phyloP scores from a whole-genome alignment of 805 yeast species.

The Isabelozyma pseudorhagii region DNA sequence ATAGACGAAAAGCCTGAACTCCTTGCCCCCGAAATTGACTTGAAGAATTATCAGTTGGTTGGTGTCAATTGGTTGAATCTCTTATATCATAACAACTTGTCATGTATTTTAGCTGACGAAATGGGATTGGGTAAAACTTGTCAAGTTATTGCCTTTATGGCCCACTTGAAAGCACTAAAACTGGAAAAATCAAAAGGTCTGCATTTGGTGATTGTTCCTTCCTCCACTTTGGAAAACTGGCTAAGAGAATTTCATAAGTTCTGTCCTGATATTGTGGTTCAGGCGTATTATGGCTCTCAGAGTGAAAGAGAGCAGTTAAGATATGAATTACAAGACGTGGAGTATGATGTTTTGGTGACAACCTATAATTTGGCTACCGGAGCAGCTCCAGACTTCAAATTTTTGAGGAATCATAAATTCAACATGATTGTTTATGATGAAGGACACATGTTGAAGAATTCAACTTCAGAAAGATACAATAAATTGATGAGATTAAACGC shows the following conservation, averaged over 20 bases:
- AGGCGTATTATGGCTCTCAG: slow-evolving; percentile 91
- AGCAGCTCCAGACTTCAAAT: slow-evolving; percentile 73
- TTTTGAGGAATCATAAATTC: slow-evolving; percentile 70
- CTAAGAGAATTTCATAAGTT: slow-evolving; percentile 88
- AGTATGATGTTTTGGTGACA: slow-evolving; percentile 88
- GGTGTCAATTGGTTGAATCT: slow-evolving; percentile 92
- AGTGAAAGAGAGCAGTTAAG: slow-evolving; percentile 83
- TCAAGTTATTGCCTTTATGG: slow-evolving; percentile 90
- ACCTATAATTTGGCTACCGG: slow-evolving; percentile 93
- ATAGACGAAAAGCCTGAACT: slow-evolving; percentile 71
- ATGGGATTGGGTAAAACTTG: slow-evolving; percentile 98
- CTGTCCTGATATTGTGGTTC: slow-evolving; percentile 76
- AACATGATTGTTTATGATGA: slow-evolving; percentile 94
- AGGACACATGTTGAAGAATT: slow-evolving; percentile 95
- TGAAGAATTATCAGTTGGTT: slow-evolving; percentile 93
- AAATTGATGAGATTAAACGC: slow-evolving; percentile 84
- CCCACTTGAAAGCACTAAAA: slow-evolving; percentile 67
- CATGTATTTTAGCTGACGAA: slow-evolving; percentile 96
- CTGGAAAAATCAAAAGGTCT: slow-evolving; percentile 57
- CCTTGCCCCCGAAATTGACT: slow-evolving; percentile 57
- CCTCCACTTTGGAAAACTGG: slow-evolving; percentile 97
- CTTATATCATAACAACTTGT: slow-evolving; percentile 71
- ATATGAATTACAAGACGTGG: slow-evolving; percentile 53
- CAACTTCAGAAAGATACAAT: slow-evolving; percentile 78
- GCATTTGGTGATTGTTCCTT: slow-evolving; percentile 91